Base-by-base conservation (phyloP, 495 filamentous ascomycete genomes). In the Xylaria grammica region DNA sequence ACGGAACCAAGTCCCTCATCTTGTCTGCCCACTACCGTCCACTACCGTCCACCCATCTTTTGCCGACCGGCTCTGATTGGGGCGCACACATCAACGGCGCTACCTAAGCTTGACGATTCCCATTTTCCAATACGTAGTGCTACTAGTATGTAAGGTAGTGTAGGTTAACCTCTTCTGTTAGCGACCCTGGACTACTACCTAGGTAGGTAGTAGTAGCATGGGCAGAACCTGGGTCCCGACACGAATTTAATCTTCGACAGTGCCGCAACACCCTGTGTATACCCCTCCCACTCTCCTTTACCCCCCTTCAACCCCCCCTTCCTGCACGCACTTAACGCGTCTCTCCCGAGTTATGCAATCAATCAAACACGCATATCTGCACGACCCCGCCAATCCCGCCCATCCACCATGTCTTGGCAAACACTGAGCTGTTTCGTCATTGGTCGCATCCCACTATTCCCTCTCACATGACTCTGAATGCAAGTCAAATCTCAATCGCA, bases 311-410 rank as follows among this genome's bases (percentile, higher is more conserved):
- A 13, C 44, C 7, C 20, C 6, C 44, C 29, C 57, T 30, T 50
- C 42, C 61, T 63, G 52, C 61, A 63, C 40, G 61, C 61, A 63
- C 61, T 63, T 63, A 56, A 63, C 61, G 60, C 60, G 61, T 63
- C 58, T 36, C 56, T 48, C 42, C 56, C 56, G 56, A 59, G 40
- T 32, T 24, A 59, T 59, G 56, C 56, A 59, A 46, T 59, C 56
- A 59, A 59, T 59, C 58, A 50, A 60, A 61, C 58, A 34, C 58
- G 58, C 56, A 59, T 36, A 46, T 59, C 38, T 48, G 9, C 54
- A 26, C 42, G 44, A 48, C 56, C 56, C 55, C 56, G 42, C 56
- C 56, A 26, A 27, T 45, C 60, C 60, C 60, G 60, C 60, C 49
- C 53, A 62, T 62, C 38, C 36, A 19, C n/a, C 32, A 19, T 8